These are phyloP conservation scores for Saccharomyces hybrid DNA, from an alignment of 1,139 yeast species.

Conservation along the genomic window DNA sequence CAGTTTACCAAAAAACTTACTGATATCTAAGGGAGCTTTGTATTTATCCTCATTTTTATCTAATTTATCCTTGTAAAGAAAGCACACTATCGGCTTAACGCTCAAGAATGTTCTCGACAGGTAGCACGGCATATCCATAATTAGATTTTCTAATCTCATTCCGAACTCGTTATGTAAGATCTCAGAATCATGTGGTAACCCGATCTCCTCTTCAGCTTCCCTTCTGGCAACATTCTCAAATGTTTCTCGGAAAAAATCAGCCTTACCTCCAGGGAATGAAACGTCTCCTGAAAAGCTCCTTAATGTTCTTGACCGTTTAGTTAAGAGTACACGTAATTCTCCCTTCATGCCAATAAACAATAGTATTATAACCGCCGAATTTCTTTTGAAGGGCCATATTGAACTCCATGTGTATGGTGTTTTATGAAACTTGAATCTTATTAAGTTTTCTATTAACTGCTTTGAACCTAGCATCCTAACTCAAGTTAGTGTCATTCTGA, in stretches of 20 bases:
- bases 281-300: slow-evolving; percentile 79
- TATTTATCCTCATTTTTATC: slow-evolving; percentile 32
- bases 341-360: slow-evolving; percentile 65
- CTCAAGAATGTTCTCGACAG: slow-evolving; percentile 72
- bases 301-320: slow-evolving; percentile 63
- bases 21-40: slow-evolving; percentile 24
- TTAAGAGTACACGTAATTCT: slow-evolving; percentile 66
- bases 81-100: slow-evolving; percentile 75
- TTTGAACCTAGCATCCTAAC: background rate
- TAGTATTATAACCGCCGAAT: slow-evolving; percentile 70
- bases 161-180: slow-evolving; percentile 41
- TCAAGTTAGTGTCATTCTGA: background rate
- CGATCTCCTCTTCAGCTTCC: slow-evolving; percentile 83
- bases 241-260: slow-evolving; percentile 56
- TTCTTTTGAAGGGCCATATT: slow-evolving; percentile 39
- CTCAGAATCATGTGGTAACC: slow-evolving; percentile 48
- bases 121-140: slow-evolving; percentile 52
- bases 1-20: slow-evolving; percentile 31
- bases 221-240: slow-evolving; percentile 70
- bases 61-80: slow-evolving; percentile 36
- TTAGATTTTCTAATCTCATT: slow-evolving; percentile 35
- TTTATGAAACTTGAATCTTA: background rate
- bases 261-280: slow-evolving; percentile 84
- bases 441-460: background rate
- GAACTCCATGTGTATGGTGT: background rate